Base-by-base conservation (phyloP, 345 rosid genomes). In the Carallia brachiata region DNA sequence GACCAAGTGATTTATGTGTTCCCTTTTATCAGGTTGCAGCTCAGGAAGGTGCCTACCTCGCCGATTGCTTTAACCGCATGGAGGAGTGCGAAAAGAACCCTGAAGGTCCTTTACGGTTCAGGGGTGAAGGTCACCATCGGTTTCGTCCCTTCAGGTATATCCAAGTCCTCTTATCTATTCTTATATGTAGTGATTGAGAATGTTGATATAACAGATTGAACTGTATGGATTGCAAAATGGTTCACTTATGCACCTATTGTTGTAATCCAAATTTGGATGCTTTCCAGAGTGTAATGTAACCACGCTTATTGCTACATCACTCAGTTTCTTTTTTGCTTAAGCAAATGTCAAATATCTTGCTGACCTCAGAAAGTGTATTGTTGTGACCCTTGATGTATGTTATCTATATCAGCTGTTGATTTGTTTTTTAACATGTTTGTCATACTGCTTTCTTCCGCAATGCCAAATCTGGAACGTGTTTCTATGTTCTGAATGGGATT, bases 71-170 rank as follows among this genome's bases (percentile, higher is more conserved):
- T 76, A 91, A 92, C 73, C 93, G 97, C 0, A 95, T 92, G 97
- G 97, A 87, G 75, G 87, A 82, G 61, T 88, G 92, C 40, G 97
- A 92, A 76, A 77, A 75, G 72, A 79, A 86, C 72, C 99, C 99
- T 9, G 96, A 95, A 87, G 99, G 99, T 50, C 99, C 99, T 65
- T 58, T 90, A 53, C 84, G 99, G 76, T 85, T 90, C 84, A 92
- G 97, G 80, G 97, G 84, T 85, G 86, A 84, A 67, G 99, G 99
- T 66, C 97, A 97, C 72, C 99, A 95, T 60, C 87, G 99, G 68
- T 92, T 92, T 81, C 97, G 73, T 34, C 99, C 97, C 69, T 95
- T 95, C 72, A 90, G 99, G 98, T 93, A 67, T 30, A 71, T 53
- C 34, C 9, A n/a, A 19, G 36, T 52, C 54, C 4, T 27, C 13